Base-by-base conservation (phyloP, 352 stramenopile genomes). In the Phytophthora citricola region DNA sequence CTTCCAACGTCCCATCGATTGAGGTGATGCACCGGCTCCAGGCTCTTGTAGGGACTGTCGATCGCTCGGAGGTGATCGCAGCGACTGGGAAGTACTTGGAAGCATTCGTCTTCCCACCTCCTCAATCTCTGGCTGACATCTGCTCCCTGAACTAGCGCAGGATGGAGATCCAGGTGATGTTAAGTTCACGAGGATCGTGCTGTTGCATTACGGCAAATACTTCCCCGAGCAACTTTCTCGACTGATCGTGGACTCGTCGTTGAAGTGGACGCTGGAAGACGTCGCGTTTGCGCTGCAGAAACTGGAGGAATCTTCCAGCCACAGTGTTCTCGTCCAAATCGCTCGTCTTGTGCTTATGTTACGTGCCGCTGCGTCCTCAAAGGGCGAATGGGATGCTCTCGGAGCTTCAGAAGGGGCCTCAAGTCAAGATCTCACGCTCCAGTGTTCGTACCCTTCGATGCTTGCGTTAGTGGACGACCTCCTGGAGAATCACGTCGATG, bases 1-100 rank as follows among this genome's bases (percentile, higher is more conserved):
- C 82, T 3, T 95, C 87, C 0, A 90, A 89, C 22, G 71, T 93
- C 0, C 24, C 79, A 0, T 84, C 81, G 0, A 75, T 73, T 40
- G 73, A 87, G 29, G 85, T 94, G 2, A 72, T 94, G 55, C 61
- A 85, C 20, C 59, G 69, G 11, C 78, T 94, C 11, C 63, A 90
- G 20, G 66, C 70, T 11, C 69, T 93, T 12, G 71, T 85, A 8
- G 76, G 75, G 0, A 49, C 63, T 10, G 71, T 75, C 26, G 73
- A 85, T 58, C 65, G 75, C 26, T 59, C 69, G n/a, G 69, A 92
- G 46, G 81, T 92, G 11, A 78, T 88, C 17, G 52, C 64, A 27
- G 85, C 81, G 2, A 92, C 79, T 9, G 75, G 76, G 0, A 78
- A 81, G 45, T 95, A 95, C 56, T 48, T 95, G 3, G 85, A 95